Evolutionary conservation across 1,284 basidiomycete species (phyloP).

Genomic region (Peniophora sp.): DNA sequence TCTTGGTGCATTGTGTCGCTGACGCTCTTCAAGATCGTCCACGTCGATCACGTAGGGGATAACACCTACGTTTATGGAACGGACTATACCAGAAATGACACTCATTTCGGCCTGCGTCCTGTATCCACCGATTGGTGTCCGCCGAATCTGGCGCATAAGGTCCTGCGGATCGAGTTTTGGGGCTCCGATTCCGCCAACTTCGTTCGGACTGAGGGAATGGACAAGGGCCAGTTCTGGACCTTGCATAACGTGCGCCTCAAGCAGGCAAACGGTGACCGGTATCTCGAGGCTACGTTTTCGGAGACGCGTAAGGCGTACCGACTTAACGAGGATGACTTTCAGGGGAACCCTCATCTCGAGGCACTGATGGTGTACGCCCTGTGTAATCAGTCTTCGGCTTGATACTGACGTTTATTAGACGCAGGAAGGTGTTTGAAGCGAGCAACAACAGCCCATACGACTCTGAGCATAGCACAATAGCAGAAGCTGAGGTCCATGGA

Average conservation of each 20-base stretch:
- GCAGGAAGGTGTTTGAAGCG: slow-evolving; percentile 42
- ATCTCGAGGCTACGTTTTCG: slow-evolving; percentile 44
- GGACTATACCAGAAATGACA: slow-evolving; percentile 48
- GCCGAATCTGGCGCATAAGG: slow-evolving; percentile 29
- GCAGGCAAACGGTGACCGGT: slow-evolving; percentile 25
- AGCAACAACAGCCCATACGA: slow-evolving; percentile 16
- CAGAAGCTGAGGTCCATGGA: slow-evolving; percentile 31
- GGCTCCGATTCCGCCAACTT: slow-evolving; percentile 23
- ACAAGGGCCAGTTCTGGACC: slow-evolving; percentile 40
- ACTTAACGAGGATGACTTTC: slow-evolving; percentile 32
- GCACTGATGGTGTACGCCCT: slow-evolving; percentile 45
- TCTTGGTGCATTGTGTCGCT: background rate
- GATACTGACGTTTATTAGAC: slow-evolving; percentile 29
- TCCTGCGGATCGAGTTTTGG: slow-evolving; percentile 54
- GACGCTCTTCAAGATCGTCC: slow-evolving; percentile 41
- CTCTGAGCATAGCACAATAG: slow-evolving; percentile 39
- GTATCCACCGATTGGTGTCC: slow-evolving; percentile 40
- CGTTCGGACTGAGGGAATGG: slow-evolving; percentile 14
- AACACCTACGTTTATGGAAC: slow-evolving; percentile 47
- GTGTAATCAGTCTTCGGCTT: background rate
- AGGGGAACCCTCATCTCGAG: slow-evolving; percentile 29
- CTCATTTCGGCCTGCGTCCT: slow-evolving; percentile 12
- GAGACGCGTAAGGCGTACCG: slow-evolving; percentile 35
- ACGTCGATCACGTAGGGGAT: slow-evolving; percentile 28
- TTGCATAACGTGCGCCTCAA: slow-evolving; percentile 49